Conservation (phyloP, 1,139 yeast species). For the Geotrichum phurueaensis region DNA sequence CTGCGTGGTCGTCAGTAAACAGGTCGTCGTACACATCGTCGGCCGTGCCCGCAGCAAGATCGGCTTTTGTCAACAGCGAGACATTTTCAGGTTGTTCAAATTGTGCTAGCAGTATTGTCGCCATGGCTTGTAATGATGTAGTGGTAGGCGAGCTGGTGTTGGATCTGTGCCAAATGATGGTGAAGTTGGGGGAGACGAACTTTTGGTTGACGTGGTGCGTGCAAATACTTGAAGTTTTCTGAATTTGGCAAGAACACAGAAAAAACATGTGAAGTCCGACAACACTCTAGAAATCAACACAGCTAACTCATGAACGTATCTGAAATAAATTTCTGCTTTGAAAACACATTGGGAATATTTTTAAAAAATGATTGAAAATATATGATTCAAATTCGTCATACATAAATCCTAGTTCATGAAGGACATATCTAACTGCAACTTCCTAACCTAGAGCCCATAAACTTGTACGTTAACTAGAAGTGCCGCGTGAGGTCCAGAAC, state of each 20-base stretch:
- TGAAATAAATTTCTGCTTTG: too few relatives aligned
- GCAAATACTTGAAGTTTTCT: neutral
- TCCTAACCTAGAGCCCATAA: too few relatives aligned
- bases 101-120: neutral
- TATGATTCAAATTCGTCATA: too few relatives aligned
- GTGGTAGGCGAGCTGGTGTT: neutral
- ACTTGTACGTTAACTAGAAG: too few relatives aligned
- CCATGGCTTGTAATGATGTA: slow-evolving; percentile 1
- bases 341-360: too few relatives aligned
- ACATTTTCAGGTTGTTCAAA: neutral
- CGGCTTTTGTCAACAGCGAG: neutral
- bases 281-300: too few relatives aligned
- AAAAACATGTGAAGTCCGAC: neutral
- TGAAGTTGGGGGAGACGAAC: neutral
- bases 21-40: slow-evolving; percentile 7
- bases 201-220: neutral
- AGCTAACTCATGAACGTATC: too few relatives aligned
- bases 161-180: neutral
- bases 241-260: neutral
- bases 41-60: neutral
- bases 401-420: too few relatives aligned
- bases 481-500: too few relatives aligned
- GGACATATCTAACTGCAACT: too few relatives aligned
- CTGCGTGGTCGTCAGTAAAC: slow-evolving; percentile 8
- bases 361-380: too few relatives aligned